Evolutionary conservation across 768 basidiomycete species (phyloP).

Genomic region (Tephrocybe sp.): DNA sequence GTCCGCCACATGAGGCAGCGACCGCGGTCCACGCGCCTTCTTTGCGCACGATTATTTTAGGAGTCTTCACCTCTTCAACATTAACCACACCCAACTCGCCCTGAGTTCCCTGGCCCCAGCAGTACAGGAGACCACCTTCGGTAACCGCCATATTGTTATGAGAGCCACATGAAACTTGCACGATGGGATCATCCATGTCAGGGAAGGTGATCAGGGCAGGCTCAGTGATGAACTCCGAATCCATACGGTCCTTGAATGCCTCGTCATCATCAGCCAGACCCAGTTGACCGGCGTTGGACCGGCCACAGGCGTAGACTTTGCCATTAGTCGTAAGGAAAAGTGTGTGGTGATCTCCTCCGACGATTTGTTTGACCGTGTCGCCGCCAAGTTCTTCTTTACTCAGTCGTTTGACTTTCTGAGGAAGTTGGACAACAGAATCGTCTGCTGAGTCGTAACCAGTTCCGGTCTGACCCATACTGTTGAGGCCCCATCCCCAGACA

Average conservation of each 20-base stretch:
- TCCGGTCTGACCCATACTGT: conserved; percentile 83
- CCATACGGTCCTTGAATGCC: conserved; percentile 52
- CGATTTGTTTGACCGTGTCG: conserved; percentile 67
- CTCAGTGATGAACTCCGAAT: conserved; percentile 58
- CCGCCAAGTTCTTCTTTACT: conserved; percentile 59
- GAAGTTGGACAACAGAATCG: conserved; percentile 55
- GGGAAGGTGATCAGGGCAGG: conserved; percentile 69
- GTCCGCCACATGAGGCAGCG: conserved; percentile 72
- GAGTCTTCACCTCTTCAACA: conserved; percentile 57
- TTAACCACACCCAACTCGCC: conserved; percentile 70
- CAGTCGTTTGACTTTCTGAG: conserved; percentile 62
- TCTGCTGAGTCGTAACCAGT: conserved; percentile 47
- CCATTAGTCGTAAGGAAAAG: conserved; percentile 85
- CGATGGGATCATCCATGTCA: conserved; percentile 59
- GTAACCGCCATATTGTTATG: conserved; percentile 76
- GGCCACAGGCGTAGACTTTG: conserved; percentile 83
- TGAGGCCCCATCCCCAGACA: conserved; percentile 96
- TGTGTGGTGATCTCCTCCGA: conserved; percentile 85
- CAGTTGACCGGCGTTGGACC: conserved; percentile 80
- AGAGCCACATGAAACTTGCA: conserved; percentile 62
- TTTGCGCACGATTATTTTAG: conserved; percentile 64
- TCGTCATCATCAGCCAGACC: conserved; percentile 73
- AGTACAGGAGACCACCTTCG: conserved; percentile 61
- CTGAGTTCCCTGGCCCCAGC: conserved; percentile 78
- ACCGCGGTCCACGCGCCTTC: conserved; percentile 69